Evolutionary conservation across 1,139 yeast species (phyloP), one percentile per base, ranked within the genome.

Genomic region (Hyphopichia burtonii): DNA sequence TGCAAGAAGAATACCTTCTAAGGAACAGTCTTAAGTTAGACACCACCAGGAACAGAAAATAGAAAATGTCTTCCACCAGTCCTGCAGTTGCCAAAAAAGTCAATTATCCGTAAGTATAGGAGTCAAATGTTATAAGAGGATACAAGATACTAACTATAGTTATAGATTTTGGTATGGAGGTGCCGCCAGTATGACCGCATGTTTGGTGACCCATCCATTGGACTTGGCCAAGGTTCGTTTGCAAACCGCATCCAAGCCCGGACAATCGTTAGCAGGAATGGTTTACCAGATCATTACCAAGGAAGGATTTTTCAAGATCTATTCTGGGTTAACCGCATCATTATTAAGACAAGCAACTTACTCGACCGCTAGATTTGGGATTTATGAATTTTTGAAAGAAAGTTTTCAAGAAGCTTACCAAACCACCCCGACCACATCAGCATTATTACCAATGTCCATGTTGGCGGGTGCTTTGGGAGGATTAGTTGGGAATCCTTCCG

Each of bases 291-390:
- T 88, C 27, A 63, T 84, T 19, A 69, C 68, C 14, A 65, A 76
- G 42, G 94, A 87, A 59, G 95, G 95, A 3, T 53, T 82, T 17
- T 59, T 77, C 41, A 86, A 85, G 34, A 74, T 86, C 20, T 88
- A 88, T 58, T 80, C 89, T 1, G 96, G 96, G 1, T 71, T 89
- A 39, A 80, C 87, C 40, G 96, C 96, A 1, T 84, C 94, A 2
- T 65, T 88, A 40, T 70, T 89, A 45, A 79, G 96, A 58, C 96
- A 89, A 62, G 95, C 89, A 1, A 88, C 96, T 1, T 89, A 89
- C 60, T 86, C 96, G 1, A 84, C 95, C 2, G 82, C 89, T 1
- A 71, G 96, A 56, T 88, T 89, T 58, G 96, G 96, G 20, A 79
- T 83, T 16, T 89, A 89, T 60, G 96, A 88, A 59, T 74, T 70